Conservation (phyloP, 2,329 filamentous ascomycete genomes). For the Alternaria gansuensis region DNA sequence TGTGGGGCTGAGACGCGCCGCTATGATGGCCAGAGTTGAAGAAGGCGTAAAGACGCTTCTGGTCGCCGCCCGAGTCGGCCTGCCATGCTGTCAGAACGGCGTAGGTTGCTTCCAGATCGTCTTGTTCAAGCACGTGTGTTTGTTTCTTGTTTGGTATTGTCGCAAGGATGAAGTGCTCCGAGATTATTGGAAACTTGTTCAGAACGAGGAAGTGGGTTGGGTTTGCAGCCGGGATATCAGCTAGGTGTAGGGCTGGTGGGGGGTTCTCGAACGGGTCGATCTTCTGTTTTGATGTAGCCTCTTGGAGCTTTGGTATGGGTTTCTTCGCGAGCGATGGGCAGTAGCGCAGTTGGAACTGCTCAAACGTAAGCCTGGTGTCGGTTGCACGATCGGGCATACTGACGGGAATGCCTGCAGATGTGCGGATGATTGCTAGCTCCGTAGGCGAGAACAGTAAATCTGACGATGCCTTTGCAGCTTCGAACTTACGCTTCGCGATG, state of each 20-base stretch:
- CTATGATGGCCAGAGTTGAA: conserved; percentile 76
- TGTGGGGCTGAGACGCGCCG: conserved; percentile 75
- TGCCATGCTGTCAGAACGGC: conserved; percentile 69
- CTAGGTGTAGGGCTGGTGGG: conserved; percentile 61
- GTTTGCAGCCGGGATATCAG: conserved; percentile 56
- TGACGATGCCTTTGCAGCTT: conserved; percentile 46
- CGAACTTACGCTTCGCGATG: conserved; percentile 52
- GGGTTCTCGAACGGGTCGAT: conserved; percentile 72
- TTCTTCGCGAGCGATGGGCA: conserved; percentile 74
- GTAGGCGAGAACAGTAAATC: conserved; percentile 54
- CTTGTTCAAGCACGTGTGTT: conserved; percentile 67
- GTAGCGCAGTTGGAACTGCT: conserved; percentile 77
- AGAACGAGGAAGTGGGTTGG: conserved; percentile 71
- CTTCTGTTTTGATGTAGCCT: conserved; percentile 37
- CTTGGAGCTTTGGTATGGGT: conserved; percentile 59
- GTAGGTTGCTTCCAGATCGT: conserved; percentile 69
- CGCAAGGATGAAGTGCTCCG: conserved; percentile 75
- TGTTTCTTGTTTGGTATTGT: conserved; percentile 72
- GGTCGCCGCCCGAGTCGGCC: conserved; percentile 27
- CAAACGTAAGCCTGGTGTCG: conserved; percentile 24
- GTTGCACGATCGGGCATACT: conserved; percentile 26
- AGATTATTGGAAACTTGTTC: conserved; percentile 78
- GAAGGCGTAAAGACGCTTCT: conserved; percentile 67
- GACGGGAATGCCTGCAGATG: conserved; percentile 51
- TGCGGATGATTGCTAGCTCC: conserved; percentile 52